Percentiles rank a stretch among this genome's conserved stretches.
Conservation (phyloP, 2,329 filamentous ascomycete genomes). For the Diaporthe sp. region DNA sequence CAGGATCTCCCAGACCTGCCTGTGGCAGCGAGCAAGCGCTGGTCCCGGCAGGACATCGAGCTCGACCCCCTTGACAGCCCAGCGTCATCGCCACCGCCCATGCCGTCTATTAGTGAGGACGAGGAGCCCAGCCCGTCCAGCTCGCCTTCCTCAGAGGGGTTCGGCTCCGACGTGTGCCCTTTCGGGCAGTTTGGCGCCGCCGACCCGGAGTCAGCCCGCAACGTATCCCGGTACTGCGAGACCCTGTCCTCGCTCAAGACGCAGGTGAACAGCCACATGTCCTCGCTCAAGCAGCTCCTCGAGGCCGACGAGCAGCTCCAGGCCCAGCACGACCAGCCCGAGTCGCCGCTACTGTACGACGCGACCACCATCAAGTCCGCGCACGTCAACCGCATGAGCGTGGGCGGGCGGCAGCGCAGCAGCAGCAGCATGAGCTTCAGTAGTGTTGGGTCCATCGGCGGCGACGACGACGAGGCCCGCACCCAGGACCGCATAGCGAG, state of each 20-base stretch:
- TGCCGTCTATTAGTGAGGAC: conserved; percentile 42
- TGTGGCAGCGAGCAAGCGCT: conserved; percentile 19
- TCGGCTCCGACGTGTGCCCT: conserved; percentile 50
- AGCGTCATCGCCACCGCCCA: conserved; percentile 37
- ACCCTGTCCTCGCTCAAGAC: conserved; percentile 62
- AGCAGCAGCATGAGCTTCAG: conserved; percentile 40
- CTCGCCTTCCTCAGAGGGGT: conserved; percentile 40
- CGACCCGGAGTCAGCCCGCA: conserved; percentile 48
- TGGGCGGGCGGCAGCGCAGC: conserved; percentile 35
- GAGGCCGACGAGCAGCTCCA: conserved; percentile 19
- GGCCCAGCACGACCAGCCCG: conserved; percentile 13
- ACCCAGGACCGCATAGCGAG: conserved; percentile 61
- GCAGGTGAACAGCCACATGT: conserved; percentile 64
- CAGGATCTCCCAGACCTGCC: conserved; percentile 48
- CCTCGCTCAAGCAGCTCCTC: conserved; percentile 59
- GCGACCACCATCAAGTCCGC: conserved; percentile 21
- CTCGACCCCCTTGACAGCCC: conserved; percentile 38
- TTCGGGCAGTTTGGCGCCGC: conserved; percentile 44
- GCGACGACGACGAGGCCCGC: conserved; percentile 52
- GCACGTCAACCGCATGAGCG: conserved; percentile 29
- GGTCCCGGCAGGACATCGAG: conserved; percentile 24
- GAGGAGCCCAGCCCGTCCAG: conserved; percentile 37
- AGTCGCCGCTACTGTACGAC: conserved; percentile 31
- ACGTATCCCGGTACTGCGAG: conserved; percentile 61
- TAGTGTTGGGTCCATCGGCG: conserved; percentile 43